Evolutionary conservation across 768 basidiomycete species (phyloP).

Genomic region (Clavulina sp.): DNA sequence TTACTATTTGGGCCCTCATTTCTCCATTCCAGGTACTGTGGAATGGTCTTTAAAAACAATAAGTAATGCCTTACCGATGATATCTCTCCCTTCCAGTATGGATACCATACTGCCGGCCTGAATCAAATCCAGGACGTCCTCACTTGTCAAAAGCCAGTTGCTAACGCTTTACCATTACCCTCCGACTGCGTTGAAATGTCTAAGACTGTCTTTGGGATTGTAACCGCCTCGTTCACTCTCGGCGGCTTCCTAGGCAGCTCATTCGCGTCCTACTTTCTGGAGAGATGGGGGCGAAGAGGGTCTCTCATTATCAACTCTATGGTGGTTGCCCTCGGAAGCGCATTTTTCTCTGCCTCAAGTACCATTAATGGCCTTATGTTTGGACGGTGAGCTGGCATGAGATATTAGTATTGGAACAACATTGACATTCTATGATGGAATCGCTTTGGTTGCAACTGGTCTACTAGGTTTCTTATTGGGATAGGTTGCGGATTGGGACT

Average conservation of each 20-base stretch:
- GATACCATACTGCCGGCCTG: constrained; percentile 83
- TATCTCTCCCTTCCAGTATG: constrained; percentile 33
- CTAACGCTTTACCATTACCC: constrained; percentile 18
- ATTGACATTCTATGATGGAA: not conserved
- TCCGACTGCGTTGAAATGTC: constrained; percentile 71
- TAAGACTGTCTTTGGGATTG: constrained; percentile 54
- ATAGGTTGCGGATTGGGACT: constrained; percentile 8
- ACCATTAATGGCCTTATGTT: constrained; percentile 3
- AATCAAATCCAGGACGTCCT: constrained; percentile 74
- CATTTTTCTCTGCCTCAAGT: constrained; percentile 18
- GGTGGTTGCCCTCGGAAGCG: constrained; percentile 39
- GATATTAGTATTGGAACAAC: not conserved
- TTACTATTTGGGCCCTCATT: not conserved
- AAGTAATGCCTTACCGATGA: not conserved
- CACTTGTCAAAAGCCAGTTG: constrained; percentile 35
- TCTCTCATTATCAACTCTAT: constrained; percentile 42
- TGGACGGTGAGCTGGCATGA: constrained; percentile 5
- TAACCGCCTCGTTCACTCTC: constrained; percentile 73
- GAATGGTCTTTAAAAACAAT: not conserved
- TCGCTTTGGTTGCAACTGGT: not conserved
- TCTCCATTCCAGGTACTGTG: not conserved
- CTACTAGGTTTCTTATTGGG: constrained; percentile 6
- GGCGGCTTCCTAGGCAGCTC: constrained; percentile 74
- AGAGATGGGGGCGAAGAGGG: constrained; percentile 50
- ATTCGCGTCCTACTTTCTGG: constrained; percentile 48